These are phyloP conservation scores for Myochromella boudieri DNA, from an alignment of 768 basidiomycete species.

Conservation along the genomic window DNA sequence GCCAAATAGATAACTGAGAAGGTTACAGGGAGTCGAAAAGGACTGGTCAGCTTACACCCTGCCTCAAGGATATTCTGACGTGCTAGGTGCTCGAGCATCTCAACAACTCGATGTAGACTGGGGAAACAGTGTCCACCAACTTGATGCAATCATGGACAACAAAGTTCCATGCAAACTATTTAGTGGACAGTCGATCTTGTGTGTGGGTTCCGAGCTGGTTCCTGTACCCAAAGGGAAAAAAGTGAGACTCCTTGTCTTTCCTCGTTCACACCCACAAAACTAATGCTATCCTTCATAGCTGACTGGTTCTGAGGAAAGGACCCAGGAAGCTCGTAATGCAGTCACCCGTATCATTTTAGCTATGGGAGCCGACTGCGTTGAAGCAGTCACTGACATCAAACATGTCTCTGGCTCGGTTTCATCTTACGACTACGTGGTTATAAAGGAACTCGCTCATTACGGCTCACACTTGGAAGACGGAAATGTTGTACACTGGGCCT, in stretches of 20 bases:
- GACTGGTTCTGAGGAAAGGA: slow-evolving; percentile 28
- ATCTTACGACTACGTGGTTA: slow-evolving; percentile 62
- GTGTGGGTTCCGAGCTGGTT: slow-evolving; percentile 57
- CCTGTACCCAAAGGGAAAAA: slow-evolving; percentile 42
- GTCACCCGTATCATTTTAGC: slow-evolving; percentile 69
- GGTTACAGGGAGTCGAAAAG: slow-evolving; percentile 32
- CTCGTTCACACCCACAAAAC: background rate
- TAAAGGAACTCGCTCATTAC: slow-evolving; percentile 45
- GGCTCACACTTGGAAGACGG: slow-evolving; percentile 23
- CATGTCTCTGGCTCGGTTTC: slow-evolving; percentile 35
- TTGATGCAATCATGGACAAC: slow-evolving; percentile 61
- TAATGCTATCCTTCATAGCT: slow-evolving; percentile 19
- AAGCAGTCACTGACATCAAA: slow-evolving; percentile 54
- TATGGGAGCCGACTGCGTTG: slow-evolving; percentile 76
- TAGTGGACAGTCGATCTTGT: slow-evolving; percentile 52
- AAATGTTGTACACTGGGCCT: slow-evolving; percentile 53
- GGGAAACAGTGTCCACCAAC: slow-evolving; percentile 48
- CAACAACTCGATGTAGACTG: slow-evolving; percentile 51
- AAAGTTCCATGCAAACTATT: slow-evolving; percentile 59
- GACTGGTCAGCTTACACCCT: slow-evolving; percentile 67
- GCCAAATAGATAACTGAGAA: background rate
- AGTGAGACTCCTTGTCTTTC: slow-evolving; percentile 25
- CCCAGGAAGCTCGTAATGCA: slow-evolving; percentile 39
- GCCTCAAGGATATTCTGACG: slow-evolving; percentile 54
- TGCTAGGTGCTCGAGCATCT: slow-evolving; percentile 32